These are phyloP conservation scores for Chaetomiaceae sp. DNA, from an alignment of 2,329 filamentous ascomycete species.

Conservation along the genomic window DNA sequence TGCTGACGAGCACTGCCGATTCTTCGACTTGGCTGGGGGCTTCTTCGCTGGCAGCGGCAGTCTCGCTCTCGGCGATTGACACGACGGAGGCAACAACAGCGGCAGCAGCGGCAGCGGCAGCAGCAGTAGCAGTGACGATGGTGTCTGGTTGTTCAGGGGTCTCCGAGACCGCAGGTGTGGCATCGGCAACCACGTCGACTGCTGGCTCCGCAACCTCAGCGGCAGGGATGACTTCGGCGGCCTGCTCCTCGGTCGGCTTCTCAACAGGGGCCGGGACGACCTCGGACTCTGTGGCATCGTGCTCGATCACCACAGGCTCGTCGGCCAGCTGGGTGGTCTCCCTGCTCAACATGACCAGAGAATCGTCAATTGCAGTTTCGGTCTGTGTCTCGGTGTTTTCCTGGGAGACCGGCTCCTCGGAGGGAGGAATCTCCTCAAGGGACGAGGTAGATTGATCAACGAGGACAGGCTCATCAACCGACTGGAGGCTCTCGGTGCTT, in stretches of 20 bases:
- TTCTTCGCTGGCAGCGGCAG: neutral
- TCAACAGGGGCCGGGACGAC: neutral
- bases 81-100: neutral
- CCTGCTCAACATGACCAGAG: conserved; percentile 3
- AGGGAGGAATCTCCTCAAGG: neutral
- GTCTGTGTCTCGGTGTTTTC: neutral
- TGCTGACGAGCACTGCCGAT: neutral
- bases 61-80: neutral
- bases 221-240: neutral
- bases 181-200: neutral
- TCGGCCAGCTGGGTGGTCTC: conserved; percentile 9
- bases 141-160: neutral
- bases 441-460: neutral
- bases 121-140: neutral
- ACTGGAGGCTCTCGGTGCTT: neutral
- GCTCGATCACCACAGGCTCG: conserved; percentile 10
- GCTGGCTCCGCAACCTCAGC: neutral
- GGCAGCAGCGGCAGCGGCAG: neutral
- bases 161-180: neutral
- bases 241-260: neutral
- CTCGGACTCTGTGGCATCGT: neutral
- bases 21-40: neutral
- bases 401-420: neutral
- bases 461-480: conserved; percentile 4
- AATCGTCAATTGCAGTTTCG: conserved; percentile 3